A percentile compares a stretch with the other conserved stretches of the same genome.
Conservation (phyloP, 768 basidiomycete species). For the Leccinum imitatum region DNA sequence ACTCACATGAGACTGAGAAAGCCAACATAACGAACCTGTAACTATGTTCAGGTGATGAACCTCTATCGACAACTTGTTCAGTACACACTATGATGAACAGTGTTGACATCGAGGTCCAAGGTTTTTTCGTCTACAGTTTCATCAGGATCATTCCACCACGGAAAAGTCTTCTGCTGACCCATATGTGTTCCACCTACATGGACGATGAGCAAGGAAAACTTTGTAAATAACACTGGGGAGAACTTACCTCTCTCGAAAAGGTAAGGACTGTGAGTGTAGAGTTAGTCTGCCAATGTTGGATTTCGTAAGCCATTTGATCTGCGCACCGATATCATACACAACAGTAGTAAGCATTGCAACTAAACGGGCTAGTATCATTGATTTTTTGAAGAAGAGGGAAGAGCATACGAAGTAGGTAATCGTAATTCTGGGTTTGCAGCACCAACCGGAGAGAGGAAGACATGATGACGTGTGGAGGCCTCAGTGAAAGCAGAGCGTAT, state of each 20-base stretch:
- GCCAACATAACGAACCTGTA: neutral
- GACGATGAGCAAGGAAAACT: neutral
- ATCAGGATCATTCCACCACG: neutral
- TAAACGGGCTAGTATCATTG: neutral
- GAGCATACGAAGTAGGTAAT: neutral
- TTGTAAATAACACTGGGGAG: neutral
- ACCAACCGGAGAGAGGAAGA: neutral
- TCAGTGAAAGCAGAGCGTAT: neutral
- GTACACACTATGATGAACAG: neutral
- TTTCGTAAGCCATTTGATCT: neutral
- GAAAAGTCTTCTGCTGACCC: neutral
- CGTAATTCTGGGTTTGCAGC: neutral
- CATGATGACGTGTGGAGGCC: neutral
- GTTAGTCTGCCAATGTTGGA: neutral
- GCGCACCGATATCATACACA: neutral
- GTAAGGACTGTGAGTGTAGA: neutral
- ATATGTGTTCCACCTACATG: neutral
- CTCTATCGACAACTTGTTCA: neutral
- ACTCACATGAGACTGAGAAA: too few species aligned
- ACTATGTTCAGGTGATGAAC: neutral
- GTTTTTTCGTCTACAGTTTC: neutral
- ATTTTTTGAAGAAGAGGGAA: neutral
- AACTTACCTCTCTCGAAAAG: neutral
- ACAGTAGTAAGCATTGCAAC: neutral
- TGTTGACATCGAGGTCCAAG: neutral